Base-by-base conservation (phyloP, 108 stramenopile genomes). In the Stephanodiscus triporus region DNA sequence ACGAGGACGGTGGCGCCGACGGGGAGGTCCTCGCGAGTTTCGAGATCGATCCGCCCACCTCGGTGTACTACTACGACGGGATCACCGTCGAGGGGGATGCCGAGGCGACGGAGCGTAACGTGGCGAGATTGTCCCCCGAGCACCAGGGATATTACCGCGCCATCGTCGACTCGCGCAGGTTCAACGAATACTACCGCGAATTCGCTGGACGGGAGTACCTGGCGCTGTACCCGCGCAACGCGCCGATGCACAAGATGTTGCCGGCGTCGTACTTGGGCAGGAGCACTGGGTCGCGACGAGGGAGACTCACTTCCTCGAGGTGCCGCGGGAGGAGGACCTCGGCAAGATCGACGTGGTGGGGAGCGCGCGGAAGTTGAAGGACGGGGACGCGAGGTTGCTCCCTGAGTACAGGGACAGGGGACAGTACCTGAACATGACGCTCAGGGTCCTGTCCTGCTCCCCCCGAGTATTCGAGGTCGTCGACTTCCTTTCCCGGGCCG, bases 381-480 rank as follows among this genome's bases (percentile, higher is more conserved):
- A 84, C 10, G 42, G 49, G 20, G 84, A 91, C 20, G 78, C 87
- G n/a, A 67, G 84, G 26, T 20, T 71, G 10, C 63, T 92, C 55
- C 50, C 78, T n/a, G 82, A 95, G 55, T 88, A 92, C 69, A 78
- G 77, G 3, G 48, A 77, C 23, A 82, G 70, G 22, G 84, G 63
- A 32, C 38, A 62, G 6, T 29, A 68, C 34, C 70, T 95, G 75
- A 90, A 95, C 71, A 83, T 95, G 89, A 92, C 91, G 4, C 63
- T 95, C 14, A 85, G 66, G 58, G 94, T 88, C 3, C 32, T 95
- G 9, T 89, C 87, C 11, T 89, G 87, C 34, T 77, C 80, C 22
- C 94, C 94, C 11, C 88, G 95, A 9, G 96, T 84, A 9, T 94
- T 95, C 79, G 91, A 96, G 72, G 95, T 97, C 50, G 53, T 71